phyloP scores from a whole-genome alignment of 2,329 filamentous ascomycete genomes.

The Dendrostoma leiphaemia region DNA sequence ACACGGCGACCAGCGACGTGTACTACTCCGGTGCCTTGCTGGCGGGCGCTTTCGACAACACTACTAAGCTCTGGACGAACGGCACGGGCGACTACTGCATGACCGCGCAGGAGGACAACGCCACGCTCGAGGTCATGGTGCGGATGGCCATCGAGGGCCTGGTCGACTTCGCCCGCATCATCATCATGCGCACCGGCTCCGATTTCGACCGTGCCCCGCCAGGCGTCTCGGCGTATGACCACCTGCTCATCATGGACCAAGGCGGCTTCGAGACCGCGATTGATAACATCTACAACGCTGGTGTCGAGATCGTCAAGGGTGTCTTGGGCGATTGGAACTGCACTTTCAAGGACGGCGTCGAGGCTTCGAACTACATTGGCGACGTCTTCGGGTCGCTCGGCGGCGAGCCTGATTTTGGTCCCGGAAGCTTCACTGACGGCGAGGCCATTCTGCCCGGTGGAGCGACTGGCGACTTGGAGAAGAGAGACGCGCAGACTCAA shows the following conservation, averaged over 20 bases:
- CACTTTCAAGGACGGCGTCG: constrained; percentile 56
- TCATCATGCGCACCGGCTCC: constrained; percentile 65
- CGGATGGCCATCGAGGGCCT: constrained; percentile 54
- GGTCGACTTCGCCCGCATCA: constrained; percentile 65
- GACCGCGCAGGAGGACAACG: constrained; percentile 72
- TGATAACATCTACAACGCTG: constrained; percentile 65
- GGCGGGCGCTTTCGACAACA: constrained; percentile 63
- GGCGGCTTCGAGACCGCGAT: constrained; percentile 64
- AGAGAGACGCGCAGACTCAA: not conserved
- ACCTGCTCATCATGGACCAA: constrained; percentile 59
- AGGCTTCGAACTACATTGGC: constrained; percentile 64
- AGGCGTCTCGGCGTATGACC: constrained; percentile 52
- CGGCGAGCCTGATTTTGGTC: constrained; percentile 64
- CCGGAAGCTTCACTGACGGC: constrained; percentile 44
- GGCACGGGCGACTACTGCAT: constrained; percentile 67
- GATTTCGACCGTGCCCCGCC: constrained; percentile 71
- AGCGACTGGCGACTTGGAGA: constrained; percentile 21
- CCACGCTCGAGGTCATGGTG: constrained; percentile 63
- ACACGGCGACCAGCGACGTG: constrained; percentile 68
- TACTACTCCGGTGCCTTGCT: constrained; percentile 66
- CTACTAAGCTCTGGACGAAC: constrained; percentile 63
- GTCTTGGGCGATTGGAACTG: constrained; percentile 61
- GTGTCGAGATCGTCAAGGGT: constrained; percentile 62
- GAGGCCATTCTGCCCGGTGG: constrained; percentile 27
- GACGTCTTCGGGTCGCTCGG: constrained; percentile 70